Percentiles rank a stretch among this genome's conserved stretches.
These are phyloP conservation scores for Rhodotorula glutinis DNA, from an alignment of 1,284 basidiomycete genomes.

Conservation along the genomic window DNA sequence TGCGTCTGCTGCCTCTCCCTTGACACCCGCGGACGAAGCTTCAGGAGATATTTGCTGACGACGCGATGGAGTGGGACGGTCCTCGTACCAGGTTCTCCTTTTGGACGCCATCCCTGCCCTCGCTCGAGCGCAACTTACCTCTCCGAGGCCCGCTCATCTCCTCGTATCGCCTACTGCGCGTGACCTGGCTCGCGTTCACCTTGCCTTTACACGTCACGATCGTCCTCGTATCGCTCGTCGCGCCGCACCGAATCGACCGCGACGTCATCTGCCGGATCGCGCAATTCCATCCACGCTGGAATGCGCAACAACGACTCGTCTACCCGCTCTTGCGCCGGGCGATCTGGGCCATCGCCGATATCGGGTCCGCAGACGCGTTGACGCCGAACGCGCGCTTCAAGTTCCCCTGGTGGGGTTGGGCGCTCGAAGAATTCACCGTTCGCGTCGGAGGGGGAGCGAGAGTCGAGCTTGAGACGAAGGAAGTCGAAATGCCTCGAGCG, in stretches of 20 bases:
- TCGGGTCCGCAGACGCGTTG: constrained; percentile 18
- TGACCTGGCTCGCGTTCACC: constrained; percentile 14
- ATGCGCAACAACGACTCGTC: constrained; percentile 24
- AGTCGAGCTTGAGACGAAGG: neutral
- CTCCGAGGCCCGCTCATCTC: neutral
- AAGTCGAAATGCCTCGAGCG: neutral
- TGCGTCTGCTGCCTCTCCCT: too few relatives aligned
- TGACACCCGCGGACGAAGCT: too few relatives aligned
- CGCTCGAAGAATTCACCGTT: constrained; percentile 20
- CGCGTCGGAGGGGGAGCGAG: constrained; percentile 6
- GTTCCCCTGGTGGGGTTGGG: constrained; percentile 10
- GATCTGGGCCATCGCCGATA: constrained; percentile 36
- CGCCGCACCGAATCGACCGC: neutral
- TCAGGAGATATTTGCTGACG: too few relatives aligned
- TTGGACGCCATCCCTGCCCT: constrained; percentile 25
- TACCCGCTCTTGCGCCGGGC: constrained; percentile 37
- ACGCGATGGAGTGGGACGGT: constrained; percentile 9
- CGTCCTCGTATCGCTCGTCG: constrained; percentile 6
- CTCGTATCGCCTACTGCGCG: constrained; percentile 12
- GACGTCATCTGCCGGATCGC: constrained; percentile 3
- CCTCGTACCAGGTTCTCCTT: constrained; percentile 12
- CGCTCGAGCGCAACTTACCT: constrained; percentile 11
- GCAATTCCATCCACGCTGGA: constrained; percentile 25
- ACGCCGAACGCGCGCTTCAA: constrained; percentile 6
- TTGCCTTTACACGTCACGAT: constrained; percentile 15